These are phyloP conservation scores for Penstemon barbatus DNA, from an alignment of 257 asterid species.

Conservation along the genomic window DNA sequence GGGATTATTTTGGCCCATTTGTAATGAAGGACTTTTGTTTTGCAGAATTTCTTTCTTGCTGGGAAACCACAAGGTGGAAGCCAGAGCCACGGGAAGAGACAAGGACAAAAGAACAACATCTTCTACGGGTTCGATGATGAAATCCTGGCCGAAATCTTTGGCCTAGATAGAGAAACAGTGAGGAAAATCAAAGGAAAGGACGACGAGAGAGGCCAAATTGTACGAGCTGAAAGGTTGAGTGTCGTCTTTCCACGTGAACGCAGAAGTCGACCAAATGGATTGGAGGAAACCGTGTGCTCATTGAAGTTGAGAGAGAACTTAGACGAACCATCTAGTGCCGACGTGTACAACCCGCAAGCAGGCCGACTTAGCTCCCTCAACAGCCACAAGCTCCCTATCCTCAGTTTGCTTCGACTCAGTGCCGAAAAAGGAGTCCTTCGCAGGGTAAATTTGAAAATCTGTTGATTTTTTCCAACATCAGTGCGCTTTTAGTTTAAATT, in stretches of 20 bases:
- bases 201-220: constrained; percentile 49
- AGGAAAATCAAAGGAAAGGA: constrained; percentile 34
- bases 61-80: constrained; percentile 46
- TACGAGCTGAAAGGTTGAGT: constrained; percentile 39
- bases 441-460: constrained; percentile 29
- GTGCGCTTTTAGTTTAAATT: background rate
- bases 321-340: constrained; percentile 41
- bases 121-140: constrained; percentile 39
- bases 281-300: constrained; percentile 63
- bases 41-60: constrained; percentile 61
- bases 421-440: constrained; percentile 55
- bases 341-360: constrained; percentile 52
- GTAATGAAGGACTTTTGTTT: background rate
- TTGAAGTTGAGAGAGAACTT: constrained; percentile 43
- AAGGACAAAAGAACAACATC: constrained; percentile 34
- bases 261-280: constrained; percentile 33
- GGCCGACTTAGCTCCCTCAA: constrained; percentile 55
- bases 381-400: constrained; percentile 56
- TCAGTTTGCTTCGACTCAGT: constrained; percentile 44
- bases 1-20: background rate
- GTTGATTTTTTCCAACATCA: no score
- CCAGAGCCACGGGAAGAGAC: constrained; percentile 9
- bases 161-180: constrained; percentile 27
- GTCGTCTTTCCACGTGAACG: constrained; percentile 35
- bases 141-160: constrained; percentile 34